Percentiles rank a stretch among this genome's conserved stretches.
These are phyloP conservation scores for Groenewaldozyma sp. DNA, from an alignment of 1,139 yeast genomes.

Conservation along the genomic window DNA sequence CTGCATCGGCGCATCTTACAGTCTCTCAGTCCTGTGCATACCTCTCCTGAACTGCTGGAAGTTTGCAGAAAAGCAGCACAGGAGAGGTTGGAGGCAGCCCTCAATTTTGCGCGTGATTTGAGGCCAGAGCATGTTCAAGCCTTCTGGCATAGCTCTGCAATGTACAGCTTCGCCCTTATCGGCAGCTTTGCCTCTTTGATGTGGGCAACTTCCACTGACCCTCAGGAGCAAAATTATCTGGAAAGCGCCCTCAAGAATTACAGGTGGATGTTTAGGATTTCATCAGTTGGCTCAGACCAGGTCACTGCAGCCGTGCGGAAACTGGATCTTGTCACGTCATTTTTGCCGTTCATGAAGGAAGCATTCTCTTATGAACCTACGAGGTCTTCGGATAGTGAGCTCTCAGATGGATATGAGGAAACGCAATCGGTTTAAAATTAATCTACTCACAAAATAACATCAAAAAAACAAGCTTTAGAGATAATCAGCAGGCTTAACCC, in stretches of 20 bases:
- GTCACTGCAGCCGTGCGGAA: constrained; percentile 6
- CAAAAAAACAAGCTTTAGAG: neutral
- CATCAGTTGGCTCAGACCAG: constrained; percentile 8
- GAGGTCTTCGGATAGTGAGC: constrained; percentile 1
- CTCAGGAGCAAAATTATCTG: constrained; percentile 42
- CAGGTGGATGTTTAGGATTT: constrained; percentile 7
- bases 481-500: neutral
- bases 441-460: neutral
- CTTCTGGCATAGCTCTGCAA: constrained; percentile 78
- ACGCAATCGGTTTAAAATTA: neutral
- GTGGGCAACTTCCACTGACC: constrained; percentile 30
- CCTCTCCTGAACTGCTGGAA: constrained; percentile 52
- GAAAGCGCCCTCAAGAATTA: constrained; percentile 6
- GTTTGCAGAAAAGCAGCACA: constrained; percentile 82
- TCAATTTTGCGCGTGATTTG: constrained; percentile 66
- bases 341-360: constrained; percentile 2
- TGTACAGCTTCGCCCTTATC: constrained; percentile 65
- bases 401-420: neutral
- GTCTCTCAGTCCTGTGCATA: constrained; percentile 34
- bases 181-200: constrained; percentile 80
- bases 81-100: constrained; percentile 71
- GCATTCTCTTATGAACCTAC: constrained; percentile 2
- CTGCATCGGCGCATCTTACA: constrained; percentile 73
- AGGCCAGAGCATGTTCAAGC: constrained; percentile 76
- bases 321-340: constrained; percentile 5